Conservation (phyloP, 192 early-diverging fungal genomes). For the Coemansia sp. region DNA sequence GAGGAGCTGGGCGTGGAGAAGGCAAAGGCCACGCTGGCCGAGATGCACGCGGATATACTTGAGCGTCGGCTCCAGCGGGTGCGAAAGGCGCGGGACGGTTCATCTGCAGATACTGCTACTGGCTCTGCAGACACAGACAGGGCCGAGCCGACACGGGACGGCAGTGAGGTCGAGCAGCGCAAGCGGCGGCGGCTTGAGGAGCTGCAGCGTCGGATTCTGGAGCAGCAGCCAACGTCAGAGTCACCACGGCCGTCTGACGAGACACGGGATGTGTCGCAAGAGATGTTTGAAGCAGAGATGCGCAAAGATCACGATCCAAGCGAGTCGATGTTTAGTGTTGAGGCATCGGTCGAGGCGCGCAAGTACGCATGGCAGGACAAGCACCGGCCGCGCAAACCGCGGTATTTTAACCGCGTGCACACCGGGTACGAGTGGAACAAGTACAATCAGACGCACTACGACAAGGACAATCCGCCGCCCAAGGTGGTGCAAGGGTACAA, state of each 20-base stretch:
- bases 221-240: slow-evolving; percentile 25
- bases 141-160: slow-evolving; percentile 23
- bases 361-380: slow-evolving; percentile 89
- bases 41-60: slow-evolving; percentile 81
- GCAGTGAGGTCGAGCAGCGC: slow-evolving; percentile 51
- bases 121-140: not conserved
- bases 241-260: not conserved
- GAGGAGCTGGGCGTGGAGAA: slow-evolving; percentile 76
- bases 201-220: slow-evolving; percentile 51
- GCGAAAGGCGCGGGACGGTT: slow-evolving; percentile 52
- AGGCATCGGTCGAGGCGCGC: slow-evolving; percentile 59
- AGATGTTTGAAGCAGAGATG: slow-evolving; percentile 71
- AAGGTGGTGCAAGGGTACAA: slow-evolving; percentile 98
- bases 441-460: slow-evolving; percentile 99
- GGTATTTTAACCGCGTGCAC: slow-evolving; percentile 96
- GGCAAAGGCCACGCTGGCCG: slow-evolving; percentile 64
- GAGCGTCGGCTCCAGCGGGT: slow-evolving; percentile 72
- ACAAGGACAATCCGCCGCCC: slow-evolving; percentile 95
- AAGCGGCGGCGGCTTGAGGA: slow-evolving; percentile 52
- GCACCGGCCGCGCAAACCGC: slow-evolving; percentile 91
- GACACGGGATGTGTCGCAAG: slow-evolving; percentile 15
- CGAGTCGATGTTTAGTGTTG: slow-evolving; percentile 78
- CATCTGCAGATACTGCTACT: slow-evolving; percentile 7
- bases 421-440: slow-evolving; percentile 99
- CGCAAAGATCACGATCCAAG: slow-evolving; percentile 74